Conservation (phyloP, 257 asterid genomes). For the Oldenlandia corymbosa region DNA sequence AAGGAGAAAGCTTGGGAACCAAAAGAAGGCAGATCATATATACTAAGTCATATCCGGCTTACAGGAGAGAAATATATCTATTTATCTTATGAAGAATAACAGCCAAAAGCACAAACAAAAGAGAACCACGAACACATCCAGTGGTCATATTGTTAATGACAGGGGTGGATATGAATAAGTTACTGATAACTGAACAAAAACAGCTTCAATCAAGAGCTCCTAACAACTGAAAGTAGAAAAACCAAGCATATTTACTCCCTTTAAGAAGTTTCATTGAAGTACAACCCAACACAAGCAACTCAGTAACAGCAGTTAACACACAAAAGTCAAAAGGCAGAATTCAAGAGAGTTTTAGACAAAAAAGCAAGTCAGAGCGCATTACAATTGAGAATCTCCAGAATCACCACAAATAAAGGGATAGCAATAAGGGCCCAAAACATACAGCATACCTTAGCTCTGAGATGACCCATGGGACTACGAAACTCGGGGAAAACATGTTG, state of each 20-base stretch:
- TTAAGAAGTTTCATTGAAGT: background rate
- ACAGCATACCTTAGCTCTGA: constrained; percentile 75
- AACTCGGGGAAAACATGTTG: constrained; percentile 95
- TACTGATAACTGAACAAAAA: background rate
- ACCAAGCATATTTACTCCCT: background rate
- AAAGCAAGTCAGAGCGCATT: background rate
- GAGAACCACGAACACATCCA: background rate
- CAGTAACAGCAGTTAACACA: background rate
- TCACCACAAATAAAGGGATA: background rate
- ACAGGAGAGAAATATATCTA: background rate
- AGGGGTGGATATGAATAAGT: background rate
- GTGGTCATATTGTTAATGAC: background rate
- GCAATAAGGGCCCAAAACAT: background rate
- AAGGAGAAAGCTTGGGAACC: background rate
- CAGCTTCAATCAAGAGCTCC: background rate
- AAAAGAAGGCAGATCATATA: background rate
- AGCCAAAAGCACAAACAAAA: background rate
- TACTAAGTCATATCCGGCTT: background rate
- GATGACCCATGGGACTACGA: constrained; percentile 86
- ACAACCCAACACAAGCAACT: background rate
- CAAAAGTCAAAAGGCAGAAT: background rate
- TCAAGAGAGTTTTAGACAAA: too few species aligned
- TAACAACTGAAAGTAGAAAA: background rate
- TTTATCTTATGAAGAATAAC: background rate
- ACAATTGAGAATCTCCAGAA: background rate